Evolutionary conservation across 2,329 filamentous ascomycete genomes (phyloP), one percentile per base, ranked within the genome.

Genomic region (Tolypocladium guangdongense): DNA sequence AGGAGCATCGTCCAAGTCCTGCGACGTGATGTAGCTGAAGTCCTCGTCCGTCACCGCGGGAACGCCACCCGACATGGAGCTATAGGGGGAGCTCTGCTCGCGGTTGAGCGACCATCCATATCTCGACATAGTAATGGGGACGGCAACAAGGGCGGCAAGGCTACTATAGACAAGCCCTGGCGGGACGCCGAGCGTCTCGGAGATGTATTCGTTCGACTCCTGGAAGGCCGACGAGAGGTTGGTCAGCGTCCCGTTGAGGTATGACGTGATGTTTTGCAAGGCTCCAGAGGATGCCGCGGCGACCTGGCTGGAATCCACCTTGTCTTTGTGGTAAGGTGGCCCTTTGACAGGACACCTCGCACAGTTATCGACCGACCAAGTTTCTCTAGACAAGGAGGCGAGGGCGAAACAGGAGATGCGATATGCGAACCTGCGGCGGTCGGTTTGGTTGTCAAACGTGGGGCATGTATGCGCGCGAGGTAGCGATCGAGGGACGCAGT

Each of bases 21-120:
- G 82, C 32, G 84, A 83, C n/a, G 87, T 90, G 64, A 91, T 90
- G 73, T 92, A 91, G 65, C 82, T 86, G 68, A 84, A 92, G 71
- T 91, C 87, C 36, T 85, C 81, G 60, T 90, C 86, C 61, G 82
- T 87, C 55, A 91, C 83, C 58, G 83, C 77, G 35, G 83, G 80
- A 11, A 77, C 69, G 43, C 75, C 73, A 47, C 72, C 73, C 38
- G 71, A 67, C 55, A 70, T 63, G 36, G 78, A 77, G 54, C 68
- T 68, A 60, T 76, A 81, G n/a, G 78, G 77, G 49, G 78, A 81
- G 56, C 80, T 63, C 54, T 71, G 71, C 49, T 74, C 73, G 56
- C 73, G 73, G 52, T 63, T 65, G 52, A 68, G 64, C 11, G 73
- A 72, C 72, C 76, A 80, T 57, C 76, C 74, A 66, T 76, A 81